Evolutionary conservation across 2,329 filamentous ascomycete genomes (phyloP).

Genomic region (Colletotrichum tamarilloi): DNA sequence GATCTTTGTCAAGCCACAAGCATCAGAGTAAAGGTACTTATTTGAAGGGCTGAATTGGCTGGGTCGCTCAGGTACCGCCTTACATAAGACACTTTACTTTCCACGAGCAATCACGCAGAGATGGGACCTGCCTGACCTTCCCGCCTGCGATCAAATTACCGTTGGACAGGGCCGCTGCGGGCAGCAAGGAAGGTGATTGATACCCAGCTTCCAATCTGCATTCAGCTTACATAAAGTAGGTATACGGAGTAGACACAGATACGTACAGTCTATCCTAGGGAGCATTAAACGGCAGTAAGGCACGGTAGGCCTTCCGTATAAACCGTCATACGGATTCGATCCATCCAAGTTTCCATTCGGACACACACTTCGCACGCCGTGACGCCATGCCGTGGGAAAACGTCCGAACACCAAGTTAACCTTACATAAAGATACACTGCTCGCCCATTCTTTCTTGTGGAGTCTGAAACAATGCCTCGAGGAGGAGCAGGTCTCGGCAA

Average conservation of each 20-base stretch:
- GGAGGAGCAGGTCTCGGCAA: constrained; percentile 3
- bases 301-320: not conserved
- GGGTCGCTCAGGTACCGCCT: not conserved
- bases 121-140: not conserved
- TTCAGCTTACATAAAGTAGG: not conserved
- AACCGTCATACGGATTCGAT: not conserved
- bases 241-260: not conserved
- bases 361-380: not conserved
- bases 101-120: not conserved
- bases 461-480: constrained; percentile 16
- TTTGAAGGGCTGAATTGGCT: too few relatives aligned
- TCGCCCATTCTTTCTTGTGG: constrained; percentile 30
- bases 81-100: not conserved
- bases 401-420: not conserved
- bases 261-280: not conserved
- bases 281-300: not conserved
- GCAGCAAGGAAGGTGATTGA: not conserved
- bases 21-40: too few relatives aligned
- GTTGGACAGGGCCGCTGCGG: not conserved
- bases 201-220: not conserved
- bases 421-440: not conserved
- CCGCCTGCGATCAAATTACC: constrained; percentile 4
- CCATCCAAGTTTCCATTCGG: not conserved
- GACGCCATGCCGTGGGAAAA: not conserved
- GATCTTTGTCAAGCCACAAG: not conserved